Evolutionary conservation across 1,139 yeast genomes (phyloP).

Genomic region (Scheffersomyces illinoinensis): DNA sequence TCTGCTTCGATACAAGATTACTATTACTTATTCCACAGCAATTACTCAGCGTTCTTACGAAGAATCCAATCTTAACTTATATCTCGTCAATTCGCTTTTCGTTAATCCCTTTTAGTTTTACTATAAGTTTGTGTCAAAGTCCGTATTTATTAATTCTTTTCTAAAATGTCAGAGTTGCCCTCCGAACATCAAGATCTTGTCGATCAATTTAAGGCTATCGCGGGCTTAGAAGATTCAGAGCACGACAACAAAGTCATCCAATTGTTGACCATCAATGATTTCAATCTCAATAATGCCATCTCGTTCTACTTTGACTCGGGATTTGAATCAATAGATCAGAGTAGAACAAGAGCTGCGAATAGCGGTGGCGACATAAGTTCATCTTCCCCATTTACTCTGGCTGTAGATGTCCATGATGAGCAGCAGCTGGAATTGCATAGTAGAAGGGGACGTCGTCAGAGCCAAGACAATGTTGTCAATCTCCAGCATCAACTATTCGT

Average conservation of each 20-base stretch:
- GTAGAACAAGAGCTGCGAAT: constrained; percentile 1
- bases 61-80: background rate
- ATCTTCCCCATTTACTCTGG: constrained; percentile 6
- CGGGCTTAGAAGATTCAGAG: constrained; percentile 38
- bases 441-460: background rate
- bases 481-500: constrained; percentile 36
- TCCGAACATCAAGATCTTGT: constrained; percentile 16
- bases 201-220: constrained; percentile 46
- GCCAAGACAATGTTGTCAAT: constrained; percentile 15
- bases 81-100: background rate
- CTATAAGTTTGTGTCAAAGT: background rate
- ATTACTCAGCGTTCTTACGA: background rate
- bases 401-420: constrained; percentile 10
- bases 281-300: constrained; percentile 52
- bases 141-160: background rate
- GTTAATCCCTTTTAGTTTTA: background rate
- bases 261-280: constrained; percentile 43
- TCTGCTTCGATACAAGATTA: background rate
- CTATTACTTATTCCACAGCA: background rate
- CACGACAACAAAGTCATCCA: constrained; percentile 35
- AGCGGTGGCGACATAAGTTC: background rate
- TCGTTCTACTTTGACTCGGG: constrained; percentile 54
- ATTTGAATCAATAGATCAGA: constrained; percentile 25
- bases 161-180: background rate
- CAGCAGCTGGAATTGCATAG: background rate